A percentile compares a stretch with the other conserved stretches of the same genome.
These are phyloP conservation scores for Cadophora malorum DNA, from an alignment of 2,329 filamentous ascomycete species.

Conservation along the genomic window DNA sequence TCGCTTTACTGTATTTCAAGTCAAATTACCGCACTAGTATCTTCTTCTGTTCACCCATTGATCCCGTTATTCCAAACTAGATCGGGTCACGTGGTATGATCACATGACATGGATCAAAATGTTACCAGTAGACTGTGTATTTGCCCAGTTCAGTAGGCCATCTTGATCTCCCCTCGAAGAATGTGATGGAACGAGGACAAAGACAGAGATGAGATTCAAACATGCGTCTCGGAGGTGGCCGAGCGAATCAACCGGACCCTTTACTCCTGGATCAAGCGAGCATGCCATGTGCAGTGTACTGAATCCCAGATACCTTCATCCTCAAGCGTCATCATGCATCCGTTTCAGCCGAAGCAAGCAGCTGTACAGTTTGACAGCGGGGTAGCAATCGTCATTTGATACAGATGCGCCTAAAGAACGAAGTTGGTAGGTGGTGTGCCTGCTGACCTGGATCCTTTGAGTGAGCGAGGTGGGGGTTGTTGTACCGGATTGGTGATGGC, in stretches of 20 bases:
- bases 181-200: not conserved
- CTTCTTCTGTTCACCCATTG: no score
- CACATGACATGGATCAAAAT: no score
- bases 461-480: conserved; percentile 2
- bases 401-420: not conserved
- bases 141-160: no score
- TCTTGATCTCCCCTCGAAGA: no score
- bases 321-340: conserved; percentile 11
- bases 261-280: not conserved
- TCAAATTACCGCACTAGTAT: no score
- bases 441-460: not conserved
- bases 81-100: no score
- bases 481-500: not conserved
- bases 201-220: not conserved
- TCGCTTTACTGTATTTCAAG: no score
- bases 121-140: no score
- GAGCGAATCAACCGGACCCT: not conserved
- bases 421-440: not conserved
- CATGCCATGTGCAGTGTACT: not conserved
- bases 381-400: not conserved
- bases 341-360: conserved; percentile 5
- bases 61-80: no score
- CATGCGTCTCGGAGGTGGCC: not conserved
- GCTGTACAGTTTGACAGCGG: conserved; percentile 2
- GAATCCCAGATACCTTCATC: not conserved